A percentile compares a stretch with the other conserved stretches of the same genome.
Conservation (phyloP, 371 early-diverging fungal genomes). For the Circinella umbellata region DNA sequence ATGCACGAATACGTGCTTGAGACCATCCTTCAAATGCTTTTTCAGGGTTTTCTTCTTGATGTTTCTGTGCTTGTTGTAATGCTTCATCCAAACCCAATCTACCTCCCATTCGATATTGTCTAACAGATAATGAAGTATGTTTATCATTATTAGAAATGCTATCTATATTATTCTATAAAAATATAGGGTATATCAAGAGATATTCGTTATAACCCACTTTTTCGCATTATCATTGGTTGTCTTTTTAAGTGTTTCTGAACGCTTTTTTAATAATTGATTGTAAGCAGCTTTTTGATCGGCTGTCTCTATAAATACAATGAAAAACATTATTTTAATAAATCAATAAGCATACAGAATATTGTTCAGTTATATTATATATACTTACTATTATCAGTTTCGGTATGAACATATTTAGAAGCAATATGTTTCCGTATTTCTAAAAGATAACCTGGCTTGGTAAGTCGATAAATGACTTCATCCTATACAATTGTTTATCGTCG, state of each 20-base stretch:
- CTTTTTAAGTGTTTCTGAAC: constrained; percentile 74
- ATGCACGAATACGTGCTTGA: constrained; percentile 84
- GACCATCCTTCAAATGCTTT: constrained; percentile 94
- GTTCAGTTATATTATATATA: too few species aligned
- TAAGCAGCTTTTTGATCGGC: constrained; percentile 80
- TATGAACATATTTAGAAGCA: constrained; percentile 60
- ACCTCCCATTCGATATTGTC: constrained; percentile 73
- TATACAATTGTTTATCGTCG: constrained; percentile 7
- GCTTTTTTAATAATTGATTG: constrained; percentile 80
- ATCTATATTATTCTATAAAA: too few species aligned
- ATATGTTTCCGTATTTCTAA: constrained; percentile 71
- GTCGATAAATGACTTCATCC: constrained; percentile 77
- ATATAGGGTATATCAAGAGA: neutral
- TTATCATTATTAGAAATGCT: too few species aligned
- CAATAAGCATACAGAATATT: too few species aligned
- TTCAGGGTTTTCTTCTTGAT: constrained; percentile 57
- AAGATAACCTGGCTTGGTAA: constrained; percentile 76
- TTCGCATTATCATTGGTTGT: constrained; percentile 76
- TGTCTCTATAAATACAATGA: constrained; percentile 52
- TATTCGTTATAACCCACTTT: constrained; percentile 50
- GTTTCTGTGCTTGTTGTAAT: constrained; percentile 78
- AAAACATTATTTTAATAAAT: too few species aligned
- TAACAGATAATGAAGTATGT: constrained; percentile 3
- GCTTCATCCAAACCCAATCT: constrained; percentile 87
- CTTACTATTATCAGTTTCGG: constrained; percentile 30